A percentile compares a stretch with the other conserved stretches of the same genome.
These are phyloP conservation scores for Akanthomyces lecanii DNA, from an alignment of 2,329 filamentous ascomycete genomes.

Conservation along the genomic window DNA sequence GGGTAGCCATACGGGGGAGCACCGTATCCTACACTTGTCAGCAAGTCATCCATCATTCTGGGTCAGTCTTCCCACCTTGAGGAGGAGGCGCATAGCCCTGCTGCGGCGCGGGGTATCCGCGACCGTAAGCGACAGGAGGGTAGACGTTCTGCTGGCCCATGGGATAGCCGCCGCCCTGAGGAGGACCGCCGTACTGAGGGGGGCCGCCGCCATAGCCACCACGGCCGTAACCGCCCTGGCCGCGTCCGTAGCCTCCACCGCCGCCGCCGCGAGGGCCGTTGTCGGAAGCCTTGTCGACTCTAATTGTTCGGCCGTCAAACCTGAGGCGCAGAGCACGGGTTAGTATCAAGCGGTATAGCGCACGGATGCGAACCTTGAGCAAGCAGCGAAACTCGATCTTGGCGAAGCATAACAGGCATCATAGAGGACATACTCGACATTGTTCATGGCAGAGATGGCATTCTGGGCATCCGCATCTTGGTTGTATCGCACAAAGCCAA, in stretches of 20 bases:
- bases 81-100: constrained; percentile 35
- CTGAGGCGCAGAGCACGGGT: constrained; percentile 41
- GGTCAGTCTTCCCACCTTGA: constrained; percentile 34
- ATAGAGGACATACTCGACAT: constrained; percentile 67
- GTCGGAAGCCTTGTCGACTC: constrained; percentile 93
- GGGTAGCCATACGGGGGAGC: constrained; percentile 43
- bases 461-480: constrained; percentile 71
- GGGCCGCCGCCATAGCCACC: constrained; percentile 39
- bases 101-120: constrained; percentile 35
- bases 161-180: constrained; percentile 35
- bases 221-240: constrained; percentile 36
- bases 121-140: constrained; percentile 33
- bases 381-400: constrained; percentile 15
- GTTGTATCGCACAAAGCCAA: constrained; percentile 90
- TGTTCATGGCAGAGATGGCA: constrained; percentile 78
- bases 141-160: constrained; percentile 36
- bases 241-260: constrained; percentile 45
- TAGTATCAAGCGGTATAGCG: constrained; percentile 18
- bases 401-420: constrained; percentile 8
- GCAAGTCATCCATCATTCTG: background rate
- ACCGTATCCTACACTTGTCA: constrained; percentile 32
- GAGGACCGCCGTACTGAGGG: constrained; percentile 33
- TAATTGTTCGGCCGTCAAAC: constrained; percentile 90
- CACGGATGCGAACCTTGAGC: constrained; percentile 16
- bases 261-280: constrained; percentile 61